These are phyloP conservation scores for Pseudogymnoascus sp. DNA, from an alignment of 2,329 filamentous ascomycete genomes.

Conservation along the genomic window DNA sequence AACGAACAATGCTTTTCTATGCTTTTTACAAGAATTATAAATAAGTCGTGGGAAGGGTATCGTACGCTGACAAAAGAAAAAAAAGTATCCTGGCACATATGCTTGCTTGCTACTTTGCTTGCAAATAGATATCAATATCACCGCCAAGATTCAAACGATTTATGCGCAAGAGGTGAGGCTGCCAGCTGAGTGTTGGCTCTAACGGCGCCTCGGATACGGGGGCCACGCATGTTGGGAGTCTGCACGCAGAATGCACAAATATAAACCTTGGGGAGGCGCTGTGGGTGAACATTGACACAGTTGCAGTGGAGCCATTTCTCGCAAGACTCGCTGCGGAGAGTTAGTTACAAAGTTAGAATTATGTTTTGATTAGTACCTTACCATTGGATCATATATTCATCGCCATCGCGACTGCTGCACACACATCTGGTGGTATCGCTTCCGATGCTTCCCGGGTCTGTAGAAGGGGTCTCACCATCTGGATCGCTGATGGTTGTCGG, in stretches of 20 bases:
- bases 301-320: slow-evolving; percentile 58
- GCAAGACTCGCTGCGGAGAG: slow-evolving; percentile 46
- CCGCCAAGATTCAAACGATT: slow-evolving; percentile 36
- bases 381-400: slow-evolving; percentile 57
- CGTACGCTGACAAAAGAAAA: slow-evolving; percentile 4
- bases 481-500: slow-evolving; percentile 43
- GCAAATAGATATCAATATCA: slow-evolving; percentile 19
- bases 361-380: slow-evolving; percentile 29
- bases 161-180: slow-evolving; percentile 35
- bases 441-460: slow-evolving; percentile 24
- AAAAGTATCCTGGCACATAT: background rate
- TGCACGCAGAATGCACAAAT: slow-evolving; percentile 56
- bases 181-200: slow-evolving; percentile 17
- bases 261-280: slow-evolving; percentile 50
- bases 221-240: slow-evolving; percentile 45
- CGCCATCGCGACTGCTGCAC: slow-evolving; percentile 37
- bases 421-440: slow-evolving; percentile 44
- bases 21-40: background rate
- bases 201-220: slow-evolving; percentile 35
- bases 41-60: slow-evolving; percentile 8
- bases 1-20: slow-evolving; percentile 1
- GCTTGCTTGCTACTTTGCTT: background rate
- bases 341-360: slow-evolving; percentile 14
- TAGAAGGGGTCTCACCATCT: slow-evolving; percentile 39
- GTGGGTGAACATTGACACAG: slow-evolving; percentile 51